phyloP scores from a whole-genome alignment of 768 basidiomycete genomes.

The Tricholoma furcatifolium region DNA sequence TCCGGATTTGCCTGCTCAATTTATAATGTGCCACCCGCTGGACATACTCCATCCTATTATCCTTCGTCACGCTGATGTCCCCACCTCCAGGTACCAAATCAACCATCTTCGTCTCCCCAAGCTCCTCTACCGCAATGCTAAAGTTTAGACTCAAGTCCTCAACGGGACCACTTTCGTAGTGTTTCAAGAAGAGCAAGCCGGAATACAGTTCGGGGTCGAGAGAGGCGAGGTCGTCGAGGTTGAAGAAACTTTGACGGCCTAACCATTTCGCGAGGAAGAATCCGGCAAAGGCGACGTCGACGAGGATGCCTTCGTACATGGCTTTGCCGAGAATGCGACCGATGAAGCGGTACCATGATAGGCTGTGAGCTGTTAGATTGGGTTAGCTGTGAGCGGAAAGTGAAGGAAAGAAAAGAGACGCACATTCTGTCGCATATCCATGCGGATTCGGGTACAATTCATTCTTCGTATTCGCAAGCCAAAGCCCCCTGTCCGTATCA shows the following conservation, averaged over 20 bases:
- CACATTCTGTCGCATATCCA: conserved; percentile 84
- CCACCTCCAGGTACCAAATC: conserved; percentile 83
- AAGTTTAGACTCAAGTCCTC: conserved; percentile 92
- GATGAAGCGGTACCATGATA: conserved; percentile 92
- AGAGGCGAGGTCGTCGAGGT: conserved; percentile 90
- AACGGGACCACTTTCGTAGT: conserved; percentile 71
- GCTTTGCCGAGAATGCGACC: conserved; percentile 95
- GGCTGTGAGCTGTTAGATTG: conserved; percentile 59
- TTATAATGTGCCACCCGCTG: conserved; percentile 86
- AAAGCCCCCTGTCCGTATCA: conserved; percentile 90
- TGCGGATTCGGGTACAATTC: conserved; percentile 96
- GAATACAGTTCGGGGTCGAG: conserved; percentile 92
- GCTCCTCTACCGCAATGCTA: conserved; percentile 87
- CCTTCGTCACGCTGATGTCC: conserved; percentile 80
- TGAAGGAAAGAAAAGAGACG: conserved; percentile 23
- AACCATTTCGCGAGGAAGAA: conserved; percentile 98
- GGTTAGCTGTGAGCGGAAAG: not conserved
- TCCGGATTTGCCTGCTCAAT: conserved; percentile 84
- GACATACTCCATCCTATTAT: conserved; percentile 90
- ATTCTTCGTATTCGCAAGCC: conserved; percentile 88
- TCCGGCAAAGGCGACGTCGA: conserved; percentile 91
- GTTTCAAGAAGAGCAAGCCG: conserved; percentile 90
- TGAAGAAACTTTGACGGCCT: conserved; percentile 86
- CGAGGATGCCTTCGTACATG: conserved; percentile 92
- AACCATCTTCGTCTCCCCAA: conserved; percentile 72